Conservation (phyloP, 192 early-diverging fungal species). For the Mortierella antarctica region DNA sequence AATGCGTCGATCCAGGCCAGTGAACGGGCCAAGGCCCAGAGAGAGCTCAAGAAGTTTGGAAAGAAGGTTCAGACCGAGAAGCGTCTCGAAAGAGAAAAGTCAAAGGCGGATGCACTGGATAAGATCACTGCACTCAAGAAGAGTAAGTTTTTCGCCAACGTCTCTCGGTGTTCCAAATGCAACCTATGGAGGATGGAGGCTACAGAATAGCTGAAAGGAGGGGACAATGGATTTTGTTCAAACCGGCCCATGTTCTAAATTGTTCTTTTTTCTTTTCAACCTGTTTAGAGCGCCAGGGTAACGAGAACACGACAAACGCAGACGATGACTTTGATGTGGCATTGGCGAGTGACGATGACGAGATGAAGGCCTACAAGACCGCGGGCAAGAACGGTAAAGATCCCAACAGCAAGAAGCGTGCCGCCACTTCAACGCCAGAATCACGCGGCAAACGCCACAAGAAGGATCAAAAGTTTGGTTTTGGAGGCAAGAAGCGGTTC, state of each 20-base stretch:
- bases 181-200: not conserved
- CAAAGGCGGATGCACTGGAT: constrained; percentile 90
- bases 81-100: constrained; percentile 84
- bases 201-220: not conserved
- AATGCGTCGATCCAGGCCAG: constrained; percentile 79
- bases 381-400: not conserved
- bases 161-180: constrained; percentile 13
- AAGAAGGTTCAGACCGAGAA: constrained; percentile 97
- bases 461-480: constrained; percentile 92
- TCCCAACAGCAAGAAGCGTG: constrained; percentile 24
- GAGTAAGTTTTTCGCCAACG: constrained; percentile 72
- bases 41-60: constrained; percentile 96
- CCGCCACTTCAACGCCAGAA: constrained; percentile 26
- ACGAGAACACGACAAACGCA: constrained; percentile 50
- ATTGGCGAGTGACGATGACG: constrained; percentile 56
- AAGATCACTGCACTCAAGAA: constrained; percentile 92
- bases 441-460: constrained; percentile 35
- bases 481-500: constrained; percentile 88
- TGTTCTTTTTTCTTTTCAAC: too few relatives aligned
- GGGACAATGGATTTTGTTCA: too few relatives aligned
- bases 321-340: constrained; percentile 82
- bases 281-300: constrained; percentile 62
- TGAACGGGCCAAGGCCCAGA: constrained; percentile 87
- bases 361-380: constrained; percentile 40
- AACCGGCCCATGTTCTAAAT: not conserved